phyloP scores from a whole-genome alignment of 2,329 filamentous ascomycete species.

The Monilinia laxa region DNA sequence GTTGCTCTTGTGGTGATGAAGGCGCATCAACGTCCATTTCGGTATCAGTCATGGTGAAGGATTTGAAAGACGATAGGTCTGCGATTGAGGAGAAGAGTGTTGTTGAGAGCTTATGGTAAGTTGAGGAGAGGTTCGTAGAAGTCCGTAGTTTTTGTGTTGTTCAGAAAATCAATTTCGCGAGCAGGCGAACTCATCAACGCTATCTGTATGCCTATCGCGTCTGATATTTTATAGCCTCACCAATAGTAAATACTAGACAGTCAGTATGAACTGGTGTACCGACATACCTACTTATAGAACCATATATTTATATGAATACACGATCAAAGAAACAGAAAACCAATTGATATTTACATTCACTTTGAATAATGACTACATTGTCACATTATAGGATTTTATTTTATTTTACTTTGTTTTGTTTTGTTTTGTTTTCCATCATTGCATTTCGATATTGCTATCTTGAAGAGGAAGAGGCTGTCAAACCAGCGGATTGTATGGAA shows the following conservation, averaged over 20 bases:
- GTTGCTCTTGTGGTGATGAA: slow-evolving; percentile 44
- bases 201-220: slow-evolving; percentile 5
- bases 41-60: slow-evolving; percentile 45
- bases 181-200: neutral
- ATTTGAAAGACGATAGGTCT: neutral
- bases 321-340: neutral
- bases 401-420: no score
- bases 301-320: neutral
- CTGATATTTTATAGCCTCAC: neutral
- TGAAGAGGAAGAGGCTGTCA: neutral
- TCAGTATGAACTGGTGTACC: no score
- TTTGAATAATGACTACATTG: no score
- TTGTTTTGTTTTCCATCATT: neutral
- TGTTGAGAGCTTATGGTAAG: neutral
- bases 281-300: no score
- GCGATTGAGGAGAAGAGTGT: neutral
- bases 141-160: neutral
- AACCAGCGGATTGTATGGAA: neutral
- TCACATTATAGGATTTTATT: neutral
- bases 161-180: slow-evolving; percentile 17
- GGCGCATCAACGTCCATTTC: slow-evolving; percentile 47
- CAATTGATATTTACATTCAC: neutral
- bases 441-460: neutral
- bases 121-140: neutral
- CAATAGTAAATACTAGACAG: no score